Evolutionary conservation across 768 basidiomycete genomes (phyloP), one percentile per base, ranked within the genome.

Genomic region (Boletus subcaerulescens): DNA sequence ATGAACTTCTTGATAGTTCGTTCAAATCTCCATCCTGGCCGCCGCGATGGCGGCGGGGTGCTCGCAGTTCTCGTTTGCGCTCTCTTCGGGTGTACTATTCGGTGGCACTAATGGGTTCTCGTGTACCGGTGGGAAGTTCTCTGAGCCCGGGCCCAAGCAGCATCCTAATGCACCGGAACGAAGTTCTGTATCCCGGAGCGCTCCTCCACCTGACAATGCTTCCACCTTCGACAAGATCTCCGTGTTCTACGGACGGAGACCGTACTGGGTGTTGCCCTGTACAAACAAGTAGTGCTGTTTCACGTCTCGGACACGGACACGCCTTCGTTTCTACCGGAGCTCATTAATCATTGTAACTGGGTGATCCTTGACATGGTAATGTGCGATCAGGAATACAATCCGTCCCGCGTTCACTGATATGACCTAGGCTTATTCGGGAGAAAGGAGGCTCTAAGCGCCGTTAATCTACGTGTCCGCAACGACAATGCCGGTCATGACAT

Each of bases 11-110:
- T 22, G 42, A n/a, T 2, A 18, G 22, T 44, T 38, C n/a, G 56
- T 47, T 40, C 48, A 48, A 52, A 67, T 67, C 50, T 65, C 56
- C 56, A 61, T 61, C 48, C 45, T 57, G 36, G 10, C 63, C 60
- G 63, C 65, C 48, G 60, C 64, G 65, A 67, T 53, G 65, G 64
- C 65, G 52, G 56, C 64, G 64, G 65, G 54, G 17, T 50, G 18
- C 44, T 24, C 12, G 32, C 36, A 39, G 48, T 58, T 65, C 63
- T 56, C 10, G 53, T 53, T 12, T 61, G 59, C 64, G 65, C 48
- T 53, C 53, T 57, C 55, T 17, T 32, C 65, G 64, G 64, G 31
- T 33, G 41, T 36, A 48, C 59, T 58, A 22, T 61, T 65, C 62
- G 64, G 62, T 53, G 44, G 52, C 5, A 61, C 43, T 67, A 52